Conservation (phyloP, 768 basidiomycete species). For the Hebeloma cylindrosporum region DNA sequence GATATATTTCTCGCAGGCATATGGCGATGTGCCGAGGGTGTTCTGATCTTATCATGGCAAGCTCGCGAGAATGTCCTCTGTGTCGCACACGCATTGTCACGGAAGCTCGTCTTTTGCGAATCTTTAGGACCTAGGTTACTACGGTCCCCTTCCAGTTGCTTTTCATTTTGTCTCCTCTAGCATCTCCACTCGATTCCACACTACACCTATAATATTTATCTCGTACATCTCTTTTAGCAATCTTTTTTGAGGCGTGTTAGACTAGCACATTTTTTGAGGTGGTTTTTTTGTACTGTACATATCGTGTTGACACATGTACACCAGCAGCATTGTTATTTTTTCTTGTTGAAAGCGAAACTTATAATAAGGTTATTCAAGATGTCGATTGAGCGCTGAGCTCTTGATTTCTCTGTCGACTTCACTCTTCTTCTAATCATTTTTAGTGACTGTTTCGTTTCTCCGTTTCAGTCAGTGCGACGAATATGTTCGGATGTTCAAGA, state of each 20-base stretch:
- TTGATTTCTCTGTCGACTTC: too few relatives aligned
- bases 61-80: constrained; percentile 85
- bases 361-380: too few relatives aligned
- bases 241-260: background rate
- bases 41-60: constrained; percentile 75
- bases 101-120: constrained; percentile 75
- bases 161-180: background rate
- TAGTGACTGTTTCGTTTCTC: too few relatives aligned
- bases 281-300: background rate
- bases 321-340: too few relatives aligned
- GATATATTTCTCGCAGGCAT: constrained; percentile 48
- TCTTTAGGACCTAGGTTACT: constrained; percentile 58
- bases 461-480: too few relatives aligned
- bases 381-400: too few relatives aligned
- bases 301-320: too few relatives aligned
- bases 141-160: background rate
- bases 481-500: too few relatives aligned
- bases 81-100: constrained; percentile 89
- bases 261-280: background rate
- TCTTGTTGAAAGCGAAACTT: too few relatives aligned
- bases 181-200: background rate
- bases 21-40: constrained; percentile 76
- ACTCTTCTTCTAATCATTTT: too few relatives aligned
- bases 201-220: background rate
- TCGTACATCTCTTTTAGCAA: background rate